Base-by-base conservation (phyloP, 768 basidiomycete species). In the Serendipita sp. region DNA sequence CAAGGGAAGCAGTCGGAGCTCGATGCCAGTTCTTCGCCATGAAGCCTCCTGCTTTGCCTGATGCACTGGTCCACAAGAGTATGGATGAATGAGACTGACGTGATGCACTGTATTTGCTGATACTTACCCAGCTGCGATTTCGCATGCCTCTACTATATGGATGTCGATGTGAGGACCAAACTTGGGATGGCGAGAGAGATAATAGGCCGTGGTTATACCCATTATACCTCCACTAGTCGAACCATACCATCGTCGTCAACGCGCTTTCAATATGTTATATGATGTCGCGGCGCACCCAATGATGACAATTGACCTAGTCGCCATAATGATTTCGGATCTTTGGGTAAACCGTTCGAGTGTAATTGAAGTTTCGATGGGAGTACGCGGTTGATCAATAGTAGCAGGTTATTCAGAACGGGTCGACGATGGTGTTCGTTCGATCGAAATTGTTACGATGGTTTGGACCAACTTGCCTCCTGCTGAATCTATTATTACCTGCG, bases 31-130 rank as follows among this genome's bases (percentile, higher is more conserved):
- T 76, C 63, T 85, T 83, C 0, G 91, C 90, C 18, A 94, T 80
- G 11, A 95, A 81, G 0, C 89, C 89, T 3, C 89, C 90, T 0
- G 89, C 87, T 71, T 91, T 92, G 16, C 89, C 89, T 0, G 85
- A 88, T 0, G 88, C 86, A 0, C 88, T 91, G 66, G 68, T 93
- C 84, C 63, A 95, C 73, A 5, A 91, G 75, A 15, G 83, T 46
- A 46, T 18, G 44, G 11, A 46, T 13, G 18, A 18, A 18, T 18
- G 18, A 46, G 44, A 46, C 13, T 18, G 44, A 46, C 44, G 1
- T 13, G 18, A 13, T 18, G 1, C 13, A 46, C 13, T 11, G 1
- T 46, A 46, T 46, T 46, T 46, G 13, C 13, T 46, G 18, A 46
- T 1, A 34, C 48, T 3, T 67, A 65, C 23, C 66, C 64, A n/a